Evolutionary conservation across 805 yeast genomes (phyloP).

Genomic region (Yarrowia sp.): DNA sequence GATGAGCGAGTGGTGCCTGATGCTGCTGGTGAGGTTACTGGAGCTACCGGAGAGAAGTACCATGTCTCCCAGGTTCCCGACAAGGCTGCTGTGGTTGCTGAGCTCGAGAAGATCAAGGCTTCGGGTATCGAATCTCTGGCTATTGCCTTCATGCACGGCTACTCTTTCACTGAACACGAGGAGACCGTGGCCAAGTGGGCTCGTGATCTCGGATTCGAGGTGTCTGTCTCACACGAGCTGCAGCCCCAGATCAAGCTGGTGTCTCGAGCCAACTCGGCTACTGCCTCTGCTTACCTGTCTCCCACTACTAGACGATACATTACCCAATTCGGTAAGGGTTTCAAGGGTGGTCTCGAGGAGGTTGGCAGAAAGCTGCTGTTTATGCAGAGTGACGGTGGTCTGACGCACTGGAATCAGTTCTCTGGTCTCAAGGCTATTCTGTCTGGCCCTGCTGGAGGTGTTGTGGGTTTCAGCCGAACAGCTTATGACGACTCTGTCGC

Average conservation of each 20-base stretch:
- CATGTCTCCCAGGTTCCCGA: conserved; percentile 56
- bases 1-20: conserved; percentile 77
- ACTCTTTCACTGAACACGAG: conserved; percentile 72
- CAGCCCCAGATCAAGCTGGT: conserved; percentile 79
- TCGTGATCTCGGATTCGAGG: conserved; percentile 62
- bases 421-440: conserved; percentile 85
- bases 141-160: conserved; percentile 69
- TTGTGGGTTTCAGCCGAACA: conserved; percentile 87
- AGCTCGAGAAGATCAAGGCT: conserved; percentile 48
- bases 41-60: conserved; percentile 68
- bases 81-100: conserved; percentile 43
- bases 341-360: conserved; percentile 50
- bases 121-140: conserved; percentile 69
- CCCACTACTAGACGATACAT: conserved; percentile 72
- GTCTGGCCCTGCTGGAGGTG: conserved; percentile 98
- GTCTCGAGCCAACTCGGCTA: conserved; percentile 71
- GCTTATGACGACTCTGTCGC: conserved; percentile 50
- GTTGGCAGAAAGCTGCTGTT: conserved; percentile 46
- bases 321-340: conserved; percentile 58
- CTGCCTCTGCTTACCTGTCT: conserved; percentile 79
- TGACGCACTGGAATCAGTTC: conserved; percentile 77
- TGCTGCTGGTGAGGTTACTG: conserved; percentile 42
- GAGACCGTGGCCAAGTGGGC: conserved; percentile 58
- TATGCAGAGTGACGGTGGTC: conserved; percentile 97
- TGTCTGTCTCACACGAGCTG: conserved; percentile 65